Base-by-base conservation (phyloP, 176 grass and related monocot species). In the Avena insularis region DNA sequence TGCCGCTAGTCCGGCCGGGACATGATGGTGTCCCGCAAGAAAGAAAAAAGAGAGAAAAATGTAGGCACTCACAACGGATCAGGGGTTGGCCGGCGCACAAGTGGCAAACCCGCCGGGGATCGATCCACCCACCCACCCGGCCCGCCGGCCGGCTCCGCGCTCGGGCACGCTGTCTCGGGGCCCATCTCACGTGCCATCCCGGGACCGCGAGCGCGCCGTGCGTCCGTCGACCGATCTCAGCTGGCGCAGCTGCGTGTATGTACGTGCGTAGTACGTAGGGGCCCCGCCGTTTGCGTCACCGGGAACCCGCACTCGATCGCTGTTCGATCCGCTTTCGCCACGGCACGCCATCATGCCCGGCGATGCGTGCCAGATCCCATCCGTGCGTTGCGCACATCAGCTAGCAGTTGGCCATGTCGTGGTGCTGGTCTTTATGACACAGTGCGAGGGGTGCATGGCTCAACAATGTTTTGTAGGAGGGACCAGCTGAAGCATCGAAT, bases 171-270 rank as follows among this genome's bases (percentile, higher is more conserved):
- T 67, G 77, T 89, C n/a, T 15, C 19, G 35, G 70, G 65, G 2
- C 70, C 88, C 83, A 83, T 78, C 53, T 90, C 79, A 90, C 89
- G 89, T 90, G 84, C 65, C 29, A 47, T 47, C 4, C 20, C 17
- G 63, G 83, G 78, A 86, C 78, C 71, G 59, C 58, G 54, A 46
- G 54, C 21, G 0, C 60, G 25, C 59, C 64, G 64, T 36, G 16
- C 67, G 2, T 69, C 27, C 33, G 35, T 36, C 65, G 25, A 33
- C 15, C 63, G 17, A 19, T 59, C 59, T 78, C 84, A 10, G 40
- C 76, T 33, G 62, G 49, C 11, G 51, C 65, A 17, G 29, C 66
- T 23, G 25, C 19, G 66, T 33, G 27, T 48, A 19, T 0, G 83
- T 14, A 19, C 5, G 53, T 55, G 15, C 53, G 53, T 55, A 15